phyloP scores from a whole-genome alignment of 2,329 filamentous ascomycete species.

The Trichoderma cornu-damae region DNA sequence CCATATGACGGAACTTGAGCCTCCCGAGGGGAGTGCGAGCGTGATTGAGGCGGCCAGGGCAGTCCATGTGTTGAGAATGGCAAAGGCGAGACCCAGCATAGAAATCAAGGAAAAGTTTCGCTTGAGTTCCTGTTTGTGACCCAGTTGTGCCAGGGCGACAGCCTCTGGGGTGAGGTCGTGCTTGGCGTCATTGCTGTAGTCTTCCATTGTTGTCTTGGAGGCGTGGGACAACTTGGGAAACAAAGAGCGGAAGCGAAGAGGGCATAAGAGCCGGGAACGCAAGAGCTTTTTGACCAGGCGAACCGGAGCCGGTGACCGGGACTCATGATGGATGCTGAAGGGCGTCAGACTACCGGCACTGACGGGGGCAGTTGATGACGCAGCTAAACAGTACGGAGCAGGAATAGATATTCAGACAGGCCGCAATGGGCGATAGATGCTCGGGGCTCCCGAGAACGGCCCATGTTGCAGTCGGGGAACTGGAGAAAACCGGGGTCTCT shows the following conservation, averaged over 20 bases:
- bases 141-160: conserved; percentile 40
- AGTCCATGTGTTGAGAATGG: conserved; percentile 48
- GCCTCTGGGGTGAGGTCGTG: conserved; percentile 29
- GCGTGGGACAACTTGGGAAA: neutral
- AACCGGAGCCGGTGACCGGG: neutral
- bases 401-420: neutral
- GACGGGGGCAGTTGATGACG: conserved; percentile 6
- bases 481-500: conserved; percentile 8
- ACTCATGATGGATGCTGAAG: neutral
- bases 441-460: conserved; percentile 13
- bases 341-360: conserved; percentile 11
- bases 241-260: neutral
- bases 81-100: conserved; percentile 45
- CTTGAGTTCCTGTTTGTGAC: conserved; percentile 46
- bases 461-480: conserved; percentile 11
- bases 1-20: conserved; percentile 68
- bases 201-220: conserved; percentile 16
- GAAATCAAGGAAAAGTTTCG: conserved; percentile 47
- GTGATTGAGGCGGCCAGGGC: conserved; percentile 44
- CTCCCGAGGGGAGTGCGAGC: conserved; percentile 61
- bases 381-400: neutral
- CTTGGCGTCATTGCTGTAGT: conserved; percentile 6
- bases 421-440: conserved; percentile 3
- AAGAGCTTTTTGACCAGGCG: neutral
- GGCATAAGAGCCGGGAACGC: neutral